Conservation (phyloP, 768 basidiomycete genomes). For the Kondoa subrosea region DNA sequence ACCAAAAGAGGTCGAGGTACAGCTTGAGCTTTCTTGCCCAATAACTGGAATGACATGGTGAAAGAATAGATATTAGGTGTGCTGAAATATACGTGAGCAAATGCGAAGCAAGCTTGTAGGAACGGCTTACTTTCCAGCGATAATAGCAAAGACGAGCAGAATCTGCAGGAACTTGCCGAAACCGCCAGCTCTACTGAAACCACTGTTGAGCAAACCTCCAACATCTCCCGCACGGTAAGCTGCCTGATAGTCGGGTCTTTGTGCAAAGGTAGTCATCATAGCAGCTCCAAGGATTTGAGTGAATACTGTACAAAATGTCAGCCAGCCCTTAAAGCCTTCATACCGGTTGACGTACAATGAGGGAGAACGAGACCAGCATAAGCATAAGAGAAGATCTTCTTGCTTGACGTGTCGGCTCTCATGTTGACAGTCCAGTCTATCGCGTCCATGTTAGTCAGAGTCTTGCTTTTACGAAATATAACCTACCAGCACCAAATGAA, state of each 20-base stretch:
- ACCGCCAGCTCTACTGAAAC: constrained; percentile 32
- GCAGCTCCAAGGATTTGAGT: constrained; percentile 40
- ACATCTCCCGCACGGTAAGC: constrained; percentile 33
- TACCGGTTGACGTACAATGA: neutral
- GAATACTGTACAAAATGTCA: constrained; percentile 28
- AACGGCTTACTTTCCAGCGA: constrained; percentile 34
- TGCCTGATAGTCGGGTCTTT: constrained; percentile 32
- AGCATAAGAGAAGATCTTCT: neutral
- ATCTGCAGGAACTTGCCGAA: constrained; percentile 38
- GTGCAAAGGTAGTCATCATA: constrained; percentile 34
- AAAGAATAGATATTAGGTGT: constrained; percentile 12
- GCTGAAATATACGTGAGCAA: constrained; percentile 34
- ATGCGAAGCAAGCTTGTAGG: neutral
- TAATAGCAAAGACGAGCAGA: too few relatives aligned
- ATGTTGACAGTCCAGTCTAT: neutral
- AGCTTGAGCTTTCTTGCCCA: constrained; percentile 35
- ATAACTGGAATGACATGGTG: constrained; percentile 29
- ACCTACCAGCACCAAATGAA: constrained; percentile 32
- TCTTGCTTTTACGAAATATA: too few relatives aligned
- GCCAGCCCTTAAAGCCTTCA: too few relatives aligned
- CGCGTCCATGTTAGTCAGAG: too few relatives aligned
- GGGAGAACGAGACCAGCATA: neutral
- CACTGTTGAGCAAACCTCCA: constrained; percentile 39
- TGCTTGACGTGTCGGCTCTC: neutral
- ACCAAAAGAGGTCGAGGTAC: constrained; percentile 34